Percentiles rank a stretch among this genome's conserved stretches.
These are phyloP conservation scores for Parachaetomium inaequale DNA, from an alignment of 495 filamentous ascomycete genomes.

Conservation along the genomic window DNA sequence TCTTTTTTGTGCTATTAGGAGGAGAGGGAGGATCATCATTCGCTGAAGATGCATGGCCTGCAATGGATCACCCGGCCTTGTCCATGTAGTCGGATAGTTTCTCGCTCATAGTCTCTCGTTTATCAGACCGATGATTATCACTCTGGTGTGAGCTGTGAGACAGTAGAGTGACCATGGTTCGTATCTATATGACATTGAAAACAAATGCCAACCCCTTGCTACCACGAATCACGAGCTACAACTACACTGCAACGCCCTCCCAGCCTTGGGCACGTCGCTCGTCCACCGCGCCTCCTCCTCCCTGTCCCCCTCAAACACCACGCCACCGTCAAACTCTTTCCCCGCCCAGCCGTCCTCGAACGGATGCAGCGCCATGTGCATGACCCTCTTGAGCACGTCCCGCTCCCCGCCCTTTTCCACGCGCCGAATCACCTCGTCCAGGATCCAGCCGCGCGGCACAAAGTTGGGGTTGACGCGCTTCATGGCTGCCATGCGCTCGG, in stretches of 20 bases:
- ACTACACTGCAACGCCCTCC: conserved; percentile 84
- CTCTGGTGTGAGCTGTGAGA: background rate
- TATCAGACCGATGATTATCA: conserved; percentile 20
- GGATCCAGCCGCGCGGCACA: conserved; percentile 80
- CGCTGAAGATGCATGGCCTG: conserved; percentile 33
- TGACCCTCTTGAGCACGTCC: conserved; percentile 66
- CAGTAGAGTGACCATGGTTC: background rate
- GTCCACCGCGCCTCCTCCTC: conserved; percentile 80
- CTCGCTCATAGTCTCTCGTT: conserved; percentile 35
- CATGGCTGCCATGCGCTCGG: conserved; percentile 66
- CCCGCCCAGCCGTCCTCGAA: conserved; percentile 77
- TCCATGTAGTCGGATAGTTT: conserved; percentile 37
- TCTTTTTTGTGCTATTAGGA: conserved; percentile 22
- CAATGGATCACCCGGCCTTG: conserved; percentile 32
- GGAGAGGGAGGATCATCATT: conserved; percentile 15
- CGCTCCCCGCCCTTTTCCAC: conserved; percentile 83
- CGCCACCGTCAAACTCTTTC: conserved; percentile 34
- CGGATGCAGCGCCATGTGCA: conserved; percentile 76
- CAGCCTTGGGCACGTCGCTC: conserved; percentile 75
- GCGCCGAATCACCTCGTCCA: conserved; percentile 85
- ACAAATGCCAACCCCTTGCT: background rate
- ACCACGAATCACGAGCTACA: conserved; percentile 52
- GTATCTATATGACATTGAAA: background rate
- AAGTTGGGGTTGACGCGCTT: conserved; percentile 87
- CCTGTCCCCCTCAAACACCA: conserved; percentile 41